Evolutionary conservation across 257 asterid genomes (phyloP), one percentile per base, ranked within the genome.

Genomic region (Avicennia marina): DNA sequence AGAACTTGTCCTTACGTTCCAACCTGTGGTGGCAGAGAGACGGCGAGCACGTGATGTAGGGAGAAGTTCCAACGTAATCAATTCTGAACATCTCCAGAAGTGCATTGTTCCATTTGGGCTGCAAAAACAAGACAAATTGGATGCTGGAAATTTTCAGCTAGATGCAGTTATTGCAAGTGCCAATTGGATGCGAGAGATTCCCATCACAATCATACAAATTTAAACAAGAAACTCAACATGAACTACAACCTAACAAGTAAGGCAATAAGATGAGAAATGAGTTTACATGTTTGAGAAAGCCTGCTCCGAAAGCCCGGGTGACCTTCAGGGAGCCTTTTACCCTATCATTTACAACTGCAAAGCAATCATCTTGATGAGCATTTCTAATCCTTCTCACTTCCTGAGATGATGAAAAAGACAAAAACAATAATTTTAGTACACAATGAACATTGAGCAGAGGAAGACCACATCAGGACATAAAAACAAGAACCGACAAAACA

Each of bases 241-340:
- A n/a, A n/a, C n/a, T n/a, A n/a, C n/a, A n/a, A n/a, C n/a, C n/a
- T n/a, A n/a, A n/a, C n/a, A n/a, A n/a, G n/a, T n/a, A 29, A 29
- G 33, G 7, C 5, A 7, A 29, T 7, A 32, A 58, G 38, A 19
- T 12, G 17, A 46, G 44, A 36, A 63, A 6, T 26, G 17, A 2
- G 26, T 42, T 16, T 73, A 91, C 98, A 75, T 85, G 87, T 71
- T 93, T 93, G 64, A 93, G 93, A 66, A 63, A 93, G 56, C 96
- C 99, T 2, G 97, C 97, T 10, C 99, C 99, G 61, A 93, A 93
- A 11, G 99, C 99, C 27, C 99, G 91, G 6, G 97, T 89, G 33
- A 93, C 99, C 70, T 78, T 86, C 72, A 93, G 64, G 16, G 95
- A 83, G 25, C 97, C 99, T 62, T 93, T 93, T 41, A 93, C 99